These are phyloP conservation scores for Xylaria flabelliformis DNA, from an alignment of 495 filamentous ascomycete species.

Conservation along the genomic window DNA sequence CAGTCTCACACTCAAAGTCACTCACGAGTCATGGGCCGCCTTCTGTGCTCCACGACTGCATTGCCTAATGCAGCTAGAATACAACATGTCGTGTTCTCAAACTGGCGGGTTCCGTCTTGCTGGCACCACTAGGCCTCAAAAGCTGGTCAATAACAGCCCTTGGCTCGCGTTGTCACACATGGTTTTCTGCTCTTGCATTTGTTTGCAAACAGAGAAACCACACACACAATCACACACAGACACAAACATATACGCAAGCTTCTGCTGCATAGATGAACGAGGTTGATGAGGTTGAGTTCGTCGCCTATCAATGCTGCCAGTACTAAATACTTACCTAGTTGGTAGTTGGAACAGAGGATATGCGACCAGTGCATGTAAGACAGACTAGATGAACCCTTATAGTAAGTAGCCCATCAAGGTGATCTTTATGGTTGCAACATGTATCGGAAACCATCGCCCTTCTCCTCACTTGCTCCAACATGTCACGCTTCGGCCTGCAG, in stretches of 20 bases:
- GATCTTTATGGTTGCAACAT: slow-evolving; percentile 3
- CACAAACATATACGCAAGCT: not conserved
- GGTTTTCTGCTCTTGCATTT: not conserved
- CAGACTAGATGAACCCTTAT: not conserved
- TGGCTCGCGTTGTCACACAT: slow-evolving; percentile 8
- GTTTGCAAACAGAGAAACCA: not conserved
- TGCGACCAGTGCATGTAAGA: slow-evolving; percentile 4
- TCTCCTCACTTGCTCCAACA: slow-evolving; percentile 23
- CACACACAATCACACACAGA: too few relatives aligned
- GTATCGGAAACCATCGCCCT: not conserved
- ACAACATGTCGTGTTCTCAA: slow-evolving; percentile 21
- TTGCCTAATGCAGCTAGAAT: slow-evolving; percentile 27
- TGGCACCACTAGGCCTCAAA: slow-evolving; percentile 24
- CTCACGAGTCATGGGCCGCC: slow-evolving; percentile 20
- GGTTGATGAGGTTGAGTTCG: not conserved
- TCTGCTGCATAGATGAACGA: not conserved
- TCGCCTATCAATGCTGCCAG: not conserved
- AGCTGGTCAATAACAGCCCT: slow-evolving; percentile 9
- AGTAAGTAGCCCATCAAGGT: slow-evolving; percentile 1
- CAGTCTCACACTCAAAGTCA: slow-evolving; percentile 17
- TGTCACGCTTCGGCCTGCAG: slow-evolving; percentile 20
- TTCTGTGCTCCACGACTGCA: slow-evolving; percentile 11
- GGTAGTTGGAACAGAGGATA: not conserved
- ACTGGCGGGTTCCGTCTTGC: slow-evolving; percentile 24
- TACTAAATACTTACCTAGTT: too few relatives aligned